Conservation (phyloP, 805 yeast species). For the Candida takata region DNA sequence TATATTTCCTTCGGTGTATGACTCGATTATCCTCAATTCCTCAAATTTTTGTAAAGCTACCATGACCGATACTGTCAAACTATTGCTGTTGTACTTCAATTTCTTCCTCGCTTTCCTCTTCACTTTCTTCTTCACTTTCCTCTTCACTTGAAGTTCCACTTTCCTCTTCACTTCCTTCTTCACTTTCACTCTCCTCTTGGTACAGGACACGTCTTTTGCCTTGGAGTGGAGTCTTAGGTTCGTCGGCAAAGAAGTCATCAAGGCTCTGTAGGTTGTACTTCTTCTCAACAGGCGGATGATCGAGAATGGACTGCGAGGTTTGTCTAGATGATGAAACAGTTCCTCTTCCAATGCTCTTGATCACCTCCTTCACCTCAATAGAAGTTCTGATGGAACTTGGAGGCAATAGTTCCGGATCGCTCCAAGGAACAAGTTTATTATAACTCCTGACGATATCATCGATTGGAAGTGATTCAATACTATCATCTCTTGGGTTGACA, state of each 20-base stretch:
- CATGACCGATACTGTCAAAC: slow-evolving; percentile 2
- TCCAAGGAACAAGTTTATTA: slow-evolving; percentile 39
- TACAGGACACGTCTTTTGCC: slow-evolving; percentile 10
- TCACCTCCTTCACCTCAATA: slow-evolving; percentile 33
- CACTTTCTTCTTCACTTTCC: slow-evolving; percentile 25
- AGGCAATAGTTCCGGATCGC: slow-evolving; percentile 28
- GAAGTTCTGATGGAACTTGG: slow-evolving; percentile 30
- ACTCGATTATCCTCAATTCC: no score
- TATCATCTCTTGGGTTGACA: slow-evolving; percentile 13
- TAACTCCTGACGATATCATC: slow-evolving; percentile 21
- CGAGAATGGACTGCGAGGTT: neutral
- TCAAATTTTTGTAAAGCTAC: no score
- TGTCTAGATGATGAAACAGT: slow-evolving; percentile 11
- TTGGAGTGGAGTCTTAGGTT: slow-evolving; percentile 12
- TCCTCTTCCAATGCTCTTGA: slow-evolving; percentile 18
- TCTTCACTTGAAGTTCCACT: slow-evolving; percentile 23
- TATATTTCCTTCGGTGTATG: no score
- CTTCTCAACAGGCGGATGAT: slow-evolving; percentile 20
- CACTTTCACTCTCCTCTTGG: slow-evolving; percentile 16
- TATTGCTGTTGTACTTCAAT: slow-evolving; percentile 10
- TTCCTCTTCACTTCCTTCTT: slow-evolving; percentile 27
- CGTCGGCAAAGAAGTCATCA: slow-evolving; percentile 75
- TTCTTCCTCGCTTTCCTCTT: slow-evolving; percentile 17
- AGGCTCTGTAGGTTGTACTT: slow-evolving; percentile 64
- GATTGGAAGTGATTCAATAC: slow-evolving; percentile 16